Conservation (phyloP, 2,329 filamentous ascomycete genomes). For the Fusarium setosum region DNA sequence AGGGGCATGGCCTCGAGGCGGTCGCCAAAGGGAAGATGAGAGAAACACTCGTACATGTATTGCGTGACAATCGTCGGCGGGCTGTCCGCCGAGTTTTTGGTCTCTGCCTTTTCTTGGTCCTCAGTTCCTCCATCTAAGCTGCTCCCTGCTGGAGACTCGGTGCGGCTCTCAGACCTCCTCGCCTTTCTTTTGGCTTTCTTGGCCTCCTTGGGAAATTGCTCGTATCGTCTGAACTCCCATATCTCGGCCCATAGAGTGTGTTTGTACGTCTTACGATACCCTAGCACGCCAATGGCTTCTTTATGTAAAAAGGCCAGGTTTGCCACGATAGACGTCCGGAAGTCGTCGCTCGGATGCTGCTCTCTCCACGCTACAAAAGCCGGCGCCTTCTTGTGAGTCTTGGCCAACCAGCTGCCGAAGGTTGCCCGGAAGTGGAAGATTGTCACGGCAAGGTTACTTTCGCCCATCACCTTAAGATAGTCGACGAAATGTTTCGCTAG, state of each 20-base stretch:
- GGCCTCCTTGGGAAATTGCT: conserved; percentile 11
- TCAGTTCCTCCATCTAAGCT: not conserved
- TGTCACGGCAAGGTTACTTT: conserved; percentile 50
- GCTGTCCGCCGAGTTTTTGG: conserved; percentile 14
- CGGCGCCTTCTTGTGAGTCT: conserved; percentile 54
- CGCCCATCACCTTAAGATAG: conserved; percentile 60
- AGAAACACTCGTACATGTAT: conserved; percentile 74
- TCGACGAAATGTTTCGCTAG: conserved; percentile 79
- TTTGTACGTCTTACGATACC: conserved; percentile 36
- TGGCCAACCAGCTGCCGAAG: conserved; percentile 69
- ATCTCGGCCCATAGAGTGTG: conserved; percentile 68
- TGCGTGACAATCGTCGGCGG: conserved; percentile 75
- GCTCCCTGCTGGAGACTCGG: not conserved
- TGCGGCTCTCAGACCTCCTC: not conserved
- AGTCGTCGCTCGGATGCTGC: conserved; percentile 65
- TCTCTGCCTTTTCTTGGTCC: not conserved
- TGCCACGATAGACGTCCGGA: conserved; percentile 68
- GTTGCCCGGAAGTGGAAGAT: conserved; percentile 66
- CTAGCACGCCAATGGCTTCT: conserved; percentile 66
- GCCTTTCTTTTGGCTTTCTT: not conserved
- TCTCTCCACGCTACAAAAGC: conserved; percentile 66
- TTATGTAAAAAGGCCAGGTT: conserved; percentile 74
- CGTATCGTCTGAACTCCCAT: conserved; percentile 50
- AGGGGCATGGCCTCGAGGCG: conserved; percentile 56
- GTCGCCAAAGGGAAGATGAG: conserved; percentile 68